Conservation (phyloP, 2,329 filamentous ascomycete species). For the Colletotrichum somersetense region DNA sequence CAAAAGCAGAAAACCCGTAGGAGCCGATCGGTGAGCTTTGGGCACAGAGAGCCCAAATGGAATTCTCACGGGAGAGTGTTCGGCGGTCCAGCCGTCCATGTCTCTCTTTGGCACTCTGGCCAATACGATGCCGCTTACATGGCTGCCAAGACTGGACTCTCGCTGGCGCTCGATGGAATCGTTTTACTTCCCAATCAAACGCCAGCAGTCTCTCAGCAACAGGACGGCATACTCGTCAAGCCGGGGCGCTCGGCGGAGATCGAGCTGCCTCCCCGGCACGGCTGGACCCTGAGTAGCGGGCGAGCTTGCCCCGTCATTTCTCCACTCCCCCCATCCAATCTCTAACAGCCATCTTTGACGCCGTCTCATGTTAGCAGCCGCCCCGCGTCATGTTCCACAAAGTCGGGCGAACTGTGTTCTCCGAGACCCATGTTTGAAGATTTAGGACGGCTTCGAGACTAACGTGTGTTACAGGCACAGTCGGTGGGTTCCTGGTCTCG, state of each 20-base stretch:
- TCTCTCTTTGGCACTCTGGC: neutral
- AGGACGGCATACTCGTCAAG: neutral
- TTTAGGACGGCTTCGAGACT: neutral
- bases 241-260: conserved; percentile 3
- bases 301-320: conserved; percentile 26
- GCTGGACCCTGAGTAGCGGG: conserved; percentile 33
- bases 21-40: neutral
- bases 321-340: conserved; percentile 26
- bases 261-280: conserved; percentile 33
- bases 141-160: neutral
- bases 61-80: neutral
- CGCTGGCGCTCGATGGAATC: neutral
- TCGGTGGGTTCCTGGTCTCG: neutral
- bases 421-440: neutral
- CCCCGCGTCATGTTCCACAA: conserved; percentile 18
- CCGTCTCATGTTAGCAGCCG: conserved; percentile 35
- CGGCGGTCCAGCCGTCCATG: neutral
- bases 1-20: neutral
- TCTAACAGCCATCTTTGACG: conserved; percentile 22
- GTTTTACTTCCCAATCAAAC: neutral
- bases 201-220: neutral
- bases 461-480: neutral
- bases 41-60: neutral
- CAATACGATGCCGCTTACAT: neutral
- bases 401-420: conserved; percentile 28